Evolutionary conservation across 164 flowering plant species (phyloP), one percentile per base, ranked within the genome.

Genomic region (Stephania yunnanensis): DNA sequence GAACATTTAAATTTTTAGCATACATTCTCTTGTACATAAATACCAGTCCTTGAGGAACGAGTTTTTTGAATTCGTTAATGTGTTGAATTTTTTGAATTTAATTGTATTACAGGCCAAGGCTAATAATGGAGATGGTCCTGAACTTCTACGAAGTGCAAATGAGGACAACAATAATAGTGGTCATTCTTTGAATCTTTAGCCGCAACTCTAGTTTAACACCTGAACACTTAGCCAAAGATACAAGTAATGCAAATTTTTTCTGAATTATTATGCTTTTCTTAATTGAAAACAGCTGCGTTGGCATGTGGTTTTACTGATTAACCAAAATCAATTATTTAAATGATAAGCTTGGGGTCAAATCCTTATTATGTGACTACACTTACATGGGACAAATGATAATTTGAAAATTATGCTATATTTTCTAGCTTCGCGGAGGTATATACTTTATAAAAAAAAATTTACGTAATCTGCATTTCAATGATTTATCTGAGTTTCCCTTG

Each of bases 101-200:
- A 17, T 42, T 76, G 6, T 72, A 50, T 74, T 81, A 72, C 75
- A 94, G 99, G 91, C 95, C 79, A 96, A 92, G 81, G 89, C 94
- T 68, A 96, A 96, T 87, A 91, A 92, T 83, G 98, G 99, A 72
- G 93, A 91, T 71, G 99, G 98, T 81, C 99, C 99, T 63, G 97
- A 96, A 68, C 87, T 96, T 74, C 83, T 96, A 68, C 83, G 89
- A 76, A 85, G 86, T 83, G 77, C 87, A 30, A 83, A 86, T 71
- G 91, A 87, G 78, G 90, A 87, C 72, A n/a, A n/a, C n/a, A 83
- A 88, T 83, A 80, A 87, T 42, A 86, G 88, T 85, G 93, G 94
- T 64, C 99, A 96, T 88, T 92, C 94, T 76, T n/a, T n/a, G 99
- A 96, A 80, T 92, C 97, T 71, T 83, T 94, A 72, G 89, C 96